Conservation (phyloP, 2,329 filamentous ascomycete genomes). For the Calcarisporium arbuscula region DNA sequence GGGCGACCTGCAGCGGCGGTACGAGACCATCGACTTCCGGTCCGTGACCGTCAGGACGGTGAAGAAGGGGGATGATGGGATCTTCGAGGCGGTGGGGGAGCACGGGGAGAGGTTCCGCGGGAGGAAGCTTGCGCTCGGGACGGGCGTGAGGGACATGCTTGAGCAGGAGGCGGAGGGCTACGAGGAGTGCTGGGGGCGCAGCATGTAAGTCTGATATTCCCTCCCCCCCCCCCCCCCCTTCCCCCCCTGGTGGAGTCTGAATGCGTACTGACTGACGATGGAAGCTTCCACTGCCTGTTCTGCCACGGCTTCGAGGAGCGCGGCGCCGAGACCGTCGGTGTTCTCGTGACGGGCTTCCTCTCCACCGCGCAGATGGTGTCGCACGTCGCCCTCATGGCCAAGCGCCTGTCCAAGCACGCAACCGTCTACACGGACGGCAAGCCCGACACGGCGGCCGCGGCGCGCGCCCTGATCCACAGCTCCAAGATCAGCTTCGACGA, state of each 20-base stretch:
- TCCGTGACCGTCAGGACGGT: conserved; percentile 4
- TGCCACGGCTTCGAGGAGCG: conserved; percentile 55
- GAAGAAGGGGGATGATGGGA: conserved; percentile 19
- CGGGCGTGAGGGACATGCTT: conserved; percentile 42
- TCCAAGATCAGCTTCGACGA: conserved; percentile 31
- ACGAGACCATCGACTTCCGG: conserved; percentile 26
- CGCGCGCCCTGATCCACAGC: conserved; percentile 15
- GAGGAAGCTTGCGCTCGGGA: conserved; percentile 49
- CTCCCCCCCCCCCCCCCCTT: no score
- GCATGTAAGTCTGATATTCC: conserved; percentile 26
- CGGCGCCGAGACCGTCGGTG: conserved; percentile 35
- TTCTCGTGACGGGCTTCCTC: conserved; percentile 35
- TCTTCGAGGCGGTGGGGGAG: conserved; percentile 33
- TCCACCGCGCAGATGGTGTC: conserved; percentile 23
- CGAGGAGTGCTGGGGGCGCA: conserved; percentile 45
- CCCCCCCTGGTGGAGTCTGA: no score
- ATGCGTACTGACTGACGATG: neutral
- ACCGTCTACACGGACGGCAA: conserved; percentile 48
- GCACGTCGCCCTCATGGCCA: conserved; percentile 37
- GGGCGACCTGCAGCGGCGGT: conserved; percentile 23
- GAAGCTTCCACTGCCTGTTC: conserved; percentile 49
- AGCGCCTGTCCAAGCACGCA: conserved; percentile 33
- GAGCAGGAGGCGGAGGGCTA: conserved; percentile 46
- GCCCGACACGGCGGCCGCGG: conserved; percentile 1
- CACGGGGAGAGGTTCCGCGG: conserved; percentile 37